A percentile compares a stretch with the other conserved stretches of the same genome.
Conservation (phyloP, 768 basidiomycete genomes). For the Asterophora lycoperdoides region DNA sequence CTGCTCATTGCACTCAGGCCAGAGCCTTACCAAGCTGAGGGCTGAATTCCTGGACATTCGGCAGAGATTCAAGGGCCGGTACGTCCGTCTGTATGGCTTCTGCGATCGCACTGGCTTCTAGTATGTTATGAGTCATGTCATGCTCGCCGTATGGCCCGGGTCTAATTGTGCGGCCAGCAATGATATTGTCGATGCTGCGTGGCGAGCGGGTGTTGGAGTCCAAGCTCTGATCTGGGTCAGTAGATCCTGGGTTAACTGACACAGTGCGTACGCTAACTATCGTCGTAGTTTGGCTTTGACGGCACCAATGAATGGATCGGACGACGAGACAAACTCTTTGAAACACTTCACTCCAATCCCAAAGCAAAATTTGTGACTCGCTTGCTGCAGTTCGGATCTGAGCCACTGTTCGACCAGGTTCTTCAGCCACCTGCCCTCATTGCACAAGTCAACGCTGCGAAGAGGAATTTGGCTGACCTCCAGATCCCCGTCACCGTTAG, state of each 20-base stretch:
- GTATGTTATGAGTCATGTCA: slow-evolving; percentile 23
- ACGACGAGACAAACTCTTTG: slow-evolving; percentile 50
- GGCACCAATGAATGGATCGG: slow-evolving; percentile 46
- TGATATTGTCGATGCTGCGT: slow-evolving; percentile 64
- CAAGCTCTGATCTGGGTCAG: slow-evolving; percentile 72
- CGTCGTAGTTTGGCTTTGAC: slow-evolving; percentile 44
- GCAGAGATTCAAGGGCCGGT: slow-evolving; percentile 55
- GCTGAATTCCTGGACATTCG: slow-evolving; percentile 60
- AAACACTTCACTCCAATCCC: slow-evolving; percentile 50
- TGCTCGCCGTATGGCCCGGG: not conserved
- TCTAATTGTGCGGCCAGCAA: slow-evolving; percentile 28
- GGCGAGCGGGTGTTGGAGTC: slow-evolving; percentile 63
- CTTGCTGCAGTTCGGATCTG: slow-evolving; percentile 66
- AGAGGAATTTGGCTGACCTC: slow-evolving; percentile 44
- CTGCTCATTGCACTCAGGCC: slow-evolving; percentile 39
- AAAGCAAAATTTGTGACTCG: slow-evolving; percentile 64
- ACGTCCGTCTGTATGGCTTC: slow-evolving; percentile 54
- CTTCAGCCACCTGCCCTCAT: slow-evolving; percentile 47
- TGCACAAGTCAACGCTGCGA: slow-evolving; percentile 44
- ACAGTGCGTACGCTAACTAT: slow-evolving; percentile 1
- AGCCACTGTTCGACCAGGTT: slow-evolving; percentile 60
- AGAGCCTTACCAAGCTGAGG: slow-evolving; percentile 45
- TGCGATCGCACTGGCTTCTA: slow-evolving; percentile 46
- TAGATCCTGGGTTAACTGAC: not conserved
- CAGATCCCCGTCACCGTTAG: slow-evolving; percentile 68